Evolutionary conservation across 495 filamentous ascomycete genomes (phyloP), one percentile per base, ranked within the genome.

Genomic region (Evernia prunastri): DNA sequence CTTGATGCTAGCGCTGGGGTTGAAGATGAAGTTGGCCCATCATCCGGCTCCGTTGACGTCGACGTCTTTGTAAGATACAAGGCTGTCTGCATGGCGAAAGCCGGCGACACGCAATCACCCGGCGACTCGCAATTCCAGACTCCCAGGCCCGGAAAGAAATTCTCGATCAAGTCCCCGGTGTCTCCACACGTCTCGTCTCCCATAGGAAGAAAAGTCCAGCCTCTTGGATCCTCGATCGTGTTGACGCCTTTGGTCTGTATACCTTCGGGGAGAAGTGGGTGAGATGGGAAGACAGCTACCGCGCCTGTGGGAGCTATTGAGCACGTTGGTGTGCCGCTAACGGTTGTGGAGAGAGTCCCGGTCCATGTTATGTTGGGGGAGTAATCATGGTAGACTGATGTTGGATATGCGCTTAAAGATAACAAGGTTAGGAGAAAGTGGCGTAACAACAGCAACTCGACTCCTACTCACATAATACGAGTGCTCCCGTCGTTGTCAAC

Each of bases 21-120:
- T 4, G 60, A 36, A 56, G 60, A 36, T 17, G 45, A 36, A 56
- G 60, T 49, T 17, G 45, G 36, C 35, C 3, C 36, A 17, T 23
- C 17, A 20, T 54, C 64, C 15, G 58, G 23, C 33, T 60, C 64
- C 33, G 40, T 49, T 7, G 64, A 66, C 18, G 64, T 66, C 27
- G 58, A 61, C 9, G 58, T 66, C 17, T 31, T 39, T 15, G 64
- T 66, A 31, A 66, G 58, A 39, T 61, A 66, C 18, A 61, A 57
- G 7, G 58, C 64, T 58, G 63, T 49, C 27, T 61, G 0, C 18
- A 56, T 15, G 6, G 12, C 63, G 3, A 1, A 1, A 15, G 5
- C 2, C 2, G 63, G 47, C 12, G 2, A 10, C 2, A 20, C 23
- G 31, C 58, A 65, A 43, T 0, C 0, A 27, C 0, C 31, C 18